Evolutionary conservation across 139 green algal genomes (phyloP).

Genomic region (Deuterostichococcus epilithicus): DNA sequence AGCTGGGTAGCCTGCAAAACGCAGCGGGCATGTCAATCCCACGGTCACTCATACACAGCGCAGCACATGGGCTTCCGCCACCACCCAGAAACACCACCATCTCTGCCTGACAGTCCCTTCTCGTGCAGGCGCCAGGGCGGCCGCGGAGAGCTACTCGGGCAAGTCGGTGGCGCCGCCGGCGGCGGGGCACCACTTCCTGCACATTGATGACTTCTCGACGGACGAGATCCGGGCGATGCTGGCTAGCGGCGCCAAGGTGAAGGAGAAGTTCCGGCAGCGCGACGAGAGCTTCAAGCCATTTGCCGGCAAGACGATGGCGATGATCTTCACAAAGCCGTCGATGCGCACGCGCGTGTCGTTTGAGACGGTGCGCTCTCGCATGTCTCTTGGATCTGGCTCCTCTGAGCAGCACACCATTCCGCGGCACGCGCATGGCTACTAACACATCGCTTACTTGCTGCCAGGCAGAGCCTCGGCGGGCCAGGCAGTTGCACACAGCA

Average conservation of each 20-base stretch:
- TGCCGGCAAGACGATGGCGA: conserved; percentile 87
- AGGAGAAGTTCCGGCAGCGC: conserved; percentile 70
- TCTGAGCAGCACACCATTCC: background rate
- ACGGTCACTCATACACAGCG: too few relatives aligned
- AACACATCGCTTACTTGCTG: background rate
- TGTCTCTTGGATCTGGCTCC: too few relatives aligned
- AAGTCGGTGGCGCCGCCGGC: background rate
- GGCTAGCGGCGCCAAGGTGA: conserved; percentile 68
- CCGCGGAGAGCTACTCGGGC: conserved; percentile 11
- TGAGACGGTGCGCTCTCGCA: conserved; percentile 75
- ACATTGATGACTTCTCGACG: conserved; percentile 93
- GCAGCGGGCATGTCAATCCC: too few relatives aligned
- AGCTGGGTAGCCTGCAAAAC: too few relatives aligned
- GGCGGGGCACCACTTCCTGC: conserved; percentile 71
- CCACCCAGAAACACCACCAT: too few relatives aligned
- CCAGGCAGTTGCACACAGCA: background rate
- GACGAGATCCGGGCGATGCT: conserved; percentile 89
- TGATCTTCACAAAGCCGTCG: conserved; percentile 99
- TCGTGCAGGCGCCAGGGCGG: background rate
- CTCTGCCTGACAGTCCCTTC: background rate
- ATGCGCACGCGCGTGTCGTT: conserved; percentile 96
- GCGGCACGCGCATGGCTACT: background rate
- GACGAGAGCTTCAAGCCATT: conserved; percentile 89
- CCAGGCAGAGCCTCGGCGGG: background rate
- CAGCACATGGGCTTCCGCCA: too few relatives aligned